Base-by-base conservation (phyloP, 2,329 filamentous ascomycete species). In the Arthroderma sp. region DNA sequence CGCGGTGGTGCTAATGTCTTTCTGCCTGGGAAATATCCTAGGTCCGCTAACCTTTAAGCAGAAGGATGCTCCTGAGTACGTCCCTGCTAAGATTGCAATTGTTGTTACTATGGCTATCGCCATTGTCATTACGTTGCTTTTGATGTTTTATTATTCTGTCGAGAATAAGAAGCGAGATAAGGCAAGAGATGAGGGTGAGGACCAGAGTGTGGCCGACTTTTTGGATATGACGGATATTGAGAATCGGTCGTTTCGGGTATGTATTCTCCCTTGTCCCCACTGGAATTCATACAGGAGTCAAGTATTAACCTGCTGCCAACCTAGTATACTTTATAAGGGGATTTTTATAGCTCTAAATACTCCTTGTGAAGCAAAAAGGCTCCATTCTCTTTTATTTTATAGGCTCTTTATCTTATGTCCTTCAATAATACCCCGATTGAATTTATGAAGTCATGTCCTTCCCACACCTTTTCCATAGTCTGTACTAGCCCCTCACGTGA, bases 1-100 rank as follows among this genome's bases (percentile, higher is more conserved):
- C 3, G 78, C 81, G 4, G 71, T 77, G 51, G 84, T 82, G 60
- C 85, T 85, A 55, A 70, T 84, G 50, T 72, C 77, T 36, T 85
- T 80, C 80, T 73, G 76, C 15, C 71, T 73, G 0, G 81, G 81
- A 1, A 85, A 85, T 52, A 74, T 79, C 1, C 77, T 81, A 69
- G 73, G 76, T 0, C 78, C 79, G 1, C 78, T 82, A 55, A 75
- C 81, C 0, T 83, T 82, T 61, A 68, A 78, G 5, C 61, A 65
- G 11, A 66, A 67, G 55, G 76, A 85, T 54, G 68, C 66, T 0
- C 80, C 81, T 0, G 69, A 75, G 6, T 85, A 85, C 59, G 77
- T 79, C 54, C 81, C 77, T 48, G 81, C 81, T 1, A 83, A 83
- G 48, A 69, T 77, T 4, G 80, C 78, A 1, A 80, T 85, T 53